Conservation (phyloP, 257 asterid species). For the Scutellaria barbata region DNA sequence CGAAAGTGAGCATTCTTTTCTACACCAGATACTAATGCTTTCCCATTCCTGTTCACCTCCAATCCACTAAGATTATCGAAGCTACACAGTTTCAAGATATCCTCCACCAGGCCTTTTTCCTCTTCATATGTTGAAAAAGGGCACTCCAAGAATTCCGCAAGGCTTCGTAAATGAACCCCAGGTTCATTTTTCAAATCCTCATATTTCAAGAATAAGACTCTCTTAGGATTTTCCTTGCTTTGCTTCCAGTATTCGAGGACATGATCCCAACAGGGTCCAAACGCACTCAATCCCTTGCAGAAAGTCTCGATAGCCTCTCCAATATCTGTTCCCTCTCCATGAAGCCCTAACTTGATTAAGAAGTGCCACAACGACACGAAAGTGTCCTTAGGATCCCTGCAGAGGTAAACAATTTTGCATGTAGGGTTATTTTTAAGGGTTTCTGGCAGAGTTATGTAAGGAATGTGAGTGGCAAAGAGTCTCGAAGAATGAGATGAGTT, state of each 20-base stretch:
- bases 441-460: conserved; percentile 28
- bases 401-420: conserved; percentile 39
- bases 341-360: too few relatives aligned
- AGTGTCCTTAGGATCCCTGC: conserved; percentile 11
- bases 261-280: conserved; percentile 42
- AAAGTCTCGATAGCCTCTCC: too few relatives aligned
- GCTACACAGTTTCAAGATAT: conserved; percentile 33
- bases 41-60: conserved; percentile 33
- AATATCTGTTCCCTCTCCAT: too few relatives aligned
- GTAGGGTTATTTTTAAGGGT: not conserved
- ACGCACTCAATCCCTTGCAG: too few relatives aligned
- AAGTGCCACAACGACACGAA: too few relatives aligned
- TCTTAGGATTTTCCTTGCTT: not conserved
- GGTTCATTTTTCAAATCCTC: conserved; percentile 45
- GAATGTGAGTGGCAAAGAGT: conserved; percentile 35
- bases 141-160: conserved; percentile 36
- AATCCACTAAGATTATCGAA: conserved; percentile 37
- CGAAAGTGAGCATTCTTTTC: conserved; percentile 34
- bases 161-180: conserved; percentile 9
- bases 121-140: conserved; percentile 37
- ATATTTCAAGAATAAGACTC: conserved; percentile 31
- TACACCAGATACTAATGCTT: too few relatives aligned
- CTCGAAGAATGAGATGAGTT: not conserved
- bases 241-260: conserved; percentile 39
- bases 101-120: conserved; percentile 22